phyloP scores from a whole-genome alignment of 495 filamentous ascomycete species.

The Physcia stellaris region DNA sequence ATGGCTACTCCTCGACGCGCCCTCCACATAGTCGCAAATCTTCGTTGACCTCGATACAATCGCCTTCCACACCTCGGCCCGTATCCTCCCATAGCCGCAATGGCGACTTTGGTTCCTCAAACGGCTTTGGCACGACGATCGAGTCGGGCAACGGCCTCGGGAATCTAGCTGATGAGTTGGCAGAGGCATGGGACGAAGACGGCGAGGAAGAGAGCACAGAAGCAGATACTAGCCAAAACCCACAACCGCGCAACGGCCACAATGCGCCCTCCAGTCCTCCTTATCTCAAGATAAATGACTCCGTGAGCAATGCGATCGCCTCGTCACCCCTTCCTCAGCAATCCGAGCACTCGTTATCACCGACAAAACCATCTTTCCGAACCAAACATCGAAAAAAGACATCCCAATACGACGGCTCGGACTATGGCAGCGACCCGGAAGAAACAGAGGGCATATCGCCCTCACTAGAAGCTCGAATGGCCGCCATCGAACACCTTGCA shows the following conservation, averaged over 20 bases:
- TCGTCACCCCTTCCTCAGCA: background rate
- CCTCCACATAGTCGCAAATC: background rate
- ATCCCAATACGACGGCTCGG: slow-evolving; percentile 43
- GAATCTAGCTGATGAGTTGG: slow-evolving; percentile 71
- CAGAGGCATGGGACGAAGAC: slow-evolving; percentile 38
- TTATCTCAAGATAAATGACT: background rate
- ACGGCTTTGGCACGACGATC: slow-evolving; percentile 27
- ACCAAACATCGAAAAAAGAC: slow-evolving; percentile 28
- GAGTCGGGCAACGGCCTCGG: slow-evolving; percentile 50
- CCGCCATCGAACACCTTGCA: slow-evolving; percentile 61
- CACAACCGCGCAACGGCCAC: background rate
- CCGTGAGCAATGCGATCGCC: background rate
- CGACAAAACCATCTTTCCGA: background rate
- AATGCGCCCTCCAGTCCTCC: background rate
- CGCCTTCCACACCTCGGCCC: slow-evolving; percentile 1
- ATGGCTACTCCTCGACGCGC: slow-evolving; percentile 17
- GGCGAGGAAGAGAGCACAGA: background rate
- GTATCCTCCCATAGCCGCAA: slow-evolving; percentile 2
- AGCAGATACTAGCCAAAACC: background rate
- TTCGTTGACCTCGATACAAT: slow-evolving; percentile 9
- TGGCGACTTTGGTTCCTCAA: slow-evolving; percentile 2
- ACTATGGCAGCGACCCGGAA: slow-evolving; percentile 58
- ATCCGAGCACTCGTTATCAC: slow-evolving; percentile 2
- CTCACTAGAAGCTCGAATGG: slow-evolving; percentile 59
- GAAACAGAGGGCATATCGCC: slow-evolving; percentile 54